These are phyloP conservation scores for Ustilago esculenta DNA, from an alignment of 1,284 basidiomycete species.

Conservation along the genomic window DNA sequence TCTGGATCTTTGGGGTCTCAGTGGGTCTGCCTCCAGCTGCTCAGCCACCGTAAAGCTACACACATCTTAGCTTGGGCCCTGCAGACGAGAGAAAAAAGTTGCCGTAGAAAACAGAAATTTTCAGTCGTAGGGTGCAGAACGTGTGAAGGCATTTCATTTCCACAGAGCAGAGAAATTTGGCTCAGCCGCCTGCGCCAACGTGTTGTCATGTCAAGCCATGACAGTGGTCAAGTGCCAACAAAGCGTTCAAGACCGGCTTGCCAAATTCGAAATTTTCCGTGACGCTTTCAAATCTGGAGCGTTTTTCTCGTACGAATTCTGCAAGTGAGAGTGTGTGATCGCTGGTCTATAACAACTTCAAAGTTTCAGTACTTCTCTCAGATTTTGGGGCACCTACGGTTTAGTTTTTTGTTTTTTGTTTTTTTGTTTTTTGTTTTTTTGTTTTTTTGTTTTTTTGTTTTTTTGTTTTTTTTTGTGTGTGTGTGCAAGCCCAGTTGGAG, in stretches of 20 bases:
- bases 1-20: neutral
- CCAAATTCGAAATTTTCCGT: conserved; percentile 12
- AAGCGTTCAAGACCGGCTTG: no score
- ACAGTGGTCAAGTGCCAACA: conserved; percentile 3
- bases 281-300: no score
- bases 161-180: neutral
- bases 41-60: conserved; percentile 18
- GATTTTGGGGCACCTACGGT: conserved; percentile 33
- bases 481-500: no score
- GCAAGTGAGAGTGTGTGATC: neutral
- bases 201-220: no score
- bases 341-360: neutral
- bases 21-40: conserved; percentile 5
- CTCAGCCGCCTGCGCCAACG: conserved; percentile 2
- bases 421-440: no score
- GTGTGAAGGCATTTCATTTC: no score
- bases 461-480: no score
- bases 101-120: neutral
- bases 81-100: conserved; percentile 8
- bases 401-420: no score
- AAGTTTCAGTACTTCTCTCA: conserved; percentile 1
- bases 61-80: no score
- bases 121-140: conserved; percentile 4
- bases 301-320: conserved; percentile 2
- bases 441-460: no score